phyloP scores from a whole-genome alignment of 2,329 filamentous ascomycete species.

The Dactylellina sp. region DNA sequence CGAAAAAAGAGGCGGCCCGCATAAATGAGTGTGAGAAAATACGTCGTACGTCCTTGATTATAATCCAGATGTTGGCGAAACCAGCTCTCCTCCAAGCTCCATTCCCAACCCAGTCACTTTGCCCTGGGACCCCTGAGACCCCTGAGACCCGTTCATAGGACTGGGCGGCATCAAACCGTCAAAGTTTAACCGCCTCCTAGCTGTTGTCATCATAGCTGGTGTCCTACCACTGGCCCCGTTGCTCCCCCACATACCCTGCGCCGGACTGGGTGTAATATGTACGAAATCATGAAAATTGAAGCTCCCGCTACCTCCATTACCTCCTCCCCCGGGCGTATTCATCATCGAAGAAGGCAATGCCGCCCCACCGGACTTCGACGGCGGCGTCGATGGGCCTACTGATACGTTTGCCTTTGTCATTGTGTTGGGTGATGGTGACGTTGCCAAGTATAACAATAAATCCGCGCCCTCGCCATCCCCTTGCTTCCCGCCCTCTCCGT shows the following conservation, averaged over 20 bases:
- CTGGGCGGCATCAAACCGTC: constrained; percentile 74
- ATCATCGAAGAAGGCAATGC: constrained; percentile 86
- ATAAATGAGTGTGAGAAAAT: too few species aligned
- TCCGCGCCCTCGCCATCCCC: constrained; percentile 79
- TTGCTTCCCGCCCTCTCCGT: constrained; percentile 70
- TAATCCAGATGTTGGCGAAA: constrained; percentile 53
- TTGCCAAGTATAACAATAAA: constrained; percentile 84
- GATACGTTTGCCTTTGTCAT: constrained; percentile 63
- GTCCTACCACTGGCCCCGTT: constrained; percentile 69
- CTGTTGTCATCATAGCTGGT: constrained; percentile 71
- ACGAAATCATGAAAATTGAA: constrained; percentile 98
- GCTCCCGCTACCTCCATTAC: constrained; percentile 65
- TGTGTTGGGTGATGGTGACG: constrained; percentile 85
- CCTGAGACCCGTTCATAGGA: constrained; percentile 49
- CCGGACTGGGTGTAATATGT: constrained; percentile 95
- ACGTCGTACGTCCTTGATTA: not conserved
- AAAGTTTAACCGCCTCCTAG: constrained; percentile 83
- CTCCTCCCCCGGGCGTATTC: constrained; percentile 77
- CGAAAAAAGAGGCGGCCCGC: too few species aligned
- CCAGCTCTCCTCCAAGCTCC: constrained; percentile 55
- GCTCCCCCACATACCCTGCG: constrained; percentile 79
- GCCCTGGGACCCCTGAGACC: constrained; percentile 45
- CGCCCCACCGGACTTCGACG: constrained; percentile 68
- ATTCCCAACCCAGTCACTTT: constrained; percentile 43
- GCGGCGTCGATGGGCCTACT: constrained; percentile 64